These are phyloP conservation scores for Kwoniella sp. DNA, from an alignment of 768 basidiomycete species.

Conservation along the genomic window DNA sequence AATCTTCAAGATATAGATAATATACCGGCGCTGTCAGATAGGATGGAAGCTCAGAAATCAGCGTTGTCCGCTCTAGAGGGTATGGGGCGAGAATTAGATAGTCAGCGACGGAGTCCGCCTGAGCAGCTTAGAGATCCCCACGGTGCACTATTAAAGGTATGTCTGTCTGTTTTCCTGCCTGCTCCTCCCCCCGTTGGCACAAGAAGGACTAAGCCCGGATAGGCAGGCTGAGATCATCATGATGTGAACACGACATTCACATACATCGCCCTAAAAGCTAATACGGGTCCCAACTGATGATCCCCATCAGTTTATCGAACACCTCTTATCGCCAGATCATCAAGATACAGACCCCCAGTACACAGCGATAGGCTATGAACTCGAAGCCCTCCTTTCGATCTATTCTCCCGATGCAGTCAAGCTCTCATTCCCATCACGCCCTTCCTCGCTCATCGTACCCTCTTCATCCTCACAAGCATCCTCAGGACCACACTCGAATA, in stretches of 20 bases:
- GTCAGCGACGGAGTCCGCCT: constrained; percentile 25
- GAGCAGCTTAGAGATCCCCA: constrained; percentile 26
- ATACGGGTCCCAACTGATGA: background rate
- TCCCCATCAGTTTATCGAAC: constrained; percentile 44
- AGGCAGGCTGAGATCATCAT: too few relatives aligned
- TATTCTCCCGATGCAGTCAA: constrained; percentile 37
- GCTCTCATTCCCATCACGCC: constrained; percentile 37
- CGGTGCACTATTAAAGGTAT: constrained; percentile 25
- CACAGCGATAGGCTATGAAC: constrained; percentile 50
- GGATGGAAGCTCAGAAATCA: background rate
- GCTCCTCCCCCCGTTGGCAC: too few relatives aligned
- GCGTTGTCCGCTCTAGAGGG: constrained; percentile 9
- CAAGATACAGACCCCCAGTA: constrained; percentile 43
- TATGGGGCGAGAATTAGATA: constrained; percentile 4
- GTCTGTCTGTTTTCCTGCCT: too few relatives aligned
- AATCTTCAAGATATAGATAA: background rate
- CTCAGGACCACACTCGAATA: too few relatives aligned
- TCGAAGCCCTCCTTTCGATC: constrained; percentile 52
- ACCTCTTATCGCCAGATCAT: constrained; percentile 35
- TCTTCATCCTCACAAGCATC: constrained; percentile 9
- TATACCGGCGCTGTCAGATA: background rate
- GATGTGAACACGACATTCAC: background rate
- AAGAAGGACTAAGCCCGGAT: too few relatives aligned
- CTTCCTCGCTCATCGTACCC: constrained; percentile 23
- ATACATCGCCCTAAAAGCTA: background rate